These are phyloP conservation scores for Gentiana macrophylla DNA, from an alignment of 257 asterid species.

Conservation along the genomic window DNA sequence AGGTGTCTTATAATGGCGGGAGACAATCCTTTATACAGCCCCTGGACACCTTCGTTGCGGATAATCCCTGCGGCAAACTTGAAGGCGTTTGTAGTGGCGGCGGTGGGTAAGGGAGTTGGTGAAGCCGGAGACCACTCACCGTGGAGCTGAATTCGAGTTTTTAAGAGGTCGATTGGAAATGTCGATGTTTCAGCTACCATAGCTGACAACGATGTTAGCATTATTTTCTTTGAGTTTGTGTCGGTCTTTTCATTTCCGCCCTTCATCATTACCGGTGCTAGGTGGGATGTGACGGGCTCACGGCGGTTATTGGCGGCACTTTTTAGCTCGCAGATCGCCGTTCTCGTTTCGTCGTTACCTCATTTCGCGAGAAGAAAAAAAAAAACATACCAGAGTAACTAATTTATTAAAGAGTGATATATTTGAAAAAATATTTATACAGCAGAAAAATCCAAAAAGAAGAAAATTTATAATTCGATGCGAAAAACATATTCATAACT, in stretches of 20 bases:
- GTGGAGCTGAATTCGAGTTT: slow-evolving; percentile 78
- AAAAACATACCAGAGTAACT: too few species aligned
- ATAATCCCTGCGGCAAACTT: slow-evolving; percentile 34
- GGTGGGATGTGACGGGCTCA: slow-evolving; percentile 1
- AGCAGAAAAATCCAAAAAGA: too few species aligned
- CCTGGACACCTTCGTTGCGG: slow-evolving; percentile 46
- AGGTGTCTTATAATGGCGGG: slow-evolving; percentile 66
- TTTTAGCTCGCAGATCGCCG: neutral
- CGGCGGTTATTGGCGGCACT: neutral
- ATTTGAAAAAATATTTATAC: too few species aligned
- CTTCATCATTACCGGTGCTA: neutral
- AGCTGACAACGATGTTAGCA: slow-evolving; percentile 66
- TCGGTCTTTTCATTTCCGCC: neutral
- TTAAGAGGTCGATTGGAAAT: slow-evolving; percentile 74
- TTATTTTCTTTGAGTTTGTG: slow-evolving; percentile 24
- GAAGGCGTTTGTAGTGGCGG: slow-evolving; percentile 25
- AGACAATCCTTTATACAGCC: slow-evolving; percentile 59
- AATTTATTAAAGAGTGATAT: too few species aligned
- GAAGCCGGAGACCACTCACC: slow-evolving; percentile 33
- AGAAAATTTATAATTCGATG: too few species aligned
- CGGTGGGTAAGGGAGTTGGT: slow-evolving; percentile 6
- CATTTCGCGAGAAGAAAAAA: too few species aligned
- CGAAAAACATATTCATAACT: too few species aligned
- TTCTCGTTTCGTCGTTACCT: too few species aligned
- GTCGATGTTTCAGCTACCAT: slow-evolving; percentile 74